phyloP scores from a whole-genome alignment of 129 eudicot species.

The Lactuca sativa region DNA sequence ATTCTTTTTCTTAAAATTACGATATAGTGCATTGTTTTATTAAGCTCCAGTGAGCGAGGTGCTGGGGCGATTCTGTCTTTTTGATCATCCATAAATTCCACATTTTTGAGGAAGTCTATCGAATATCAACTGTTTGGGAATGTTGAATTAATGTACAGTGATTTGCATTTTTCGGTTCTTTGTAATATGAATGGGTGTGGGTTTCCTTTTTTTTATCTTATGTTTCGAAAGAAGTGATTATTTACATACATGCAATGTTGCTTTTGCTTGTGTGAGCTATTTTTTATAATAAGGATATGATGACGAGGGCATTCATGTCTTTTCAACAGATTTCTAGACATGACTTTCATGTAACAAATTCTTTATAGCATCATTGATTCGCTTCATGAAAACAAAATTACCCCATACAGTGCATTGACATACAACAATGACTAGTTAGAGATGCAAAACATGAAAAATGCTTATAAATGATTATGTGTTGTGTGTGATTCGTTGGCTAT shows the following conservation, averaged over 20 bases:
- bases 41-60: constrained; percentile 6
- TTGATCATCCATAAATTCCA: constrained; percentile 8
- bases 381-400: no score
- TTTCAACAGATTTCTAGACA: no score
- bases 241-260: neutral
- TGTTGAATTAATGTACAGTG: constrained; percentile 27
- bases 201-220: neutral
- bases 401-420: no score
- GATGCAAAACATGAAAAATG: no score
- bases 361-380: neutral
- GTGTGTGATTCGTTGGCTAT: no score
- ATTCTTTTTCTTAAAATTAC: constrained; percentile 25
- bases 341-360: no score
- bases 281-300: no score
- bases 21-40: constrained; percentile 22
- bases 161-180: constrained; percentile 10
- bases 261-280: neutral
- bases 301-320: no score
- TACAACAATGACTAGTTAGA: no score
- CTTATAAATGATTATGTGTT: no score
- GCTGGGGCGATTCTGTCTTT: constrained; percentile 12
- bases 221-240: neutral
- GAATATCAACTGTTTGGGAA: constrained; percentile 14
- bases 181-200: constrained; percentile 18
- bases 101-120: constrained; percentile 19